Evolutionary conservation across 2,329 filamentous ascomycete species (phyloP), one percentile per base, ranked within the genome.

Genomic region (Fusarium anguioides): DNA sequence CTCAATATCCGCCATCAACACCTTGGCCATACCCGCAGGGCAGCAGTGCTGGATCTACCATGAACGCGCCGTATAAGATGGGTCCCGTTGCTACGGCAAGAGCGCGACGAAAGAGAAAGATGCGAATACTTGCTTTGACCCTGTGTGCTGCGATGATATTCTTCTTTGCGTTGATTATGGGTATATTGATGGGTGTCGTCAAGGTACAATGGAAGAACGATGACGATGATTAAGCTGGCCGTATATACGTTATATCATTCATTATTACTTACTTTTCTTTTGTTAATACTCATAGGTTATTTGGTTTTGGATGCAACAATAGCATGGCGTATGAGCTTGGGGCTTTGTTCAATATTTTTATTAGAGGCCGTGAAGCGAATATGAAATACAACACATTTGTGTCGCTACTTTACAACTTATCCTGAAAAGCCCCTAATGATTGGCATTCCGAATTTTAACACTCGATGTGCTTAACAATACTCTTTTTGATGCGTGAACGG

Each of bases 181-280:
- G 74, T 5, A 50, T 75, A 14, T 60, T 73, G 17, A 45, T 75
- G 44, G 73, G 73, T 5, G 69, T 75, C 8, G 51, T 74, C 8
- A 75, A 72, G 36, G 54, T 66, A 18, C 66, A 69, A 31, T 69
- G 66, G 45, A 66, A 60, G 21, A 42, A 52, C 8, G 47, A 60
- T 17, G 50, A 68, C 5, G 48, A 68, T 24, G 56, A 61, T 15
- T 53, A 62, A 23, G 15, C 21, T 17, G 6, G 9, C 7, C 33
- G 17, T 33, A 47, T 26, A 39, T 39, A 40, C 27, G 21, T 8
- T 15, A n/a, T 8, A 35, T 23, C 20, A 11, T 64, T 54, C 36
- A 21, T 11, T 39, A 18, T 35, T 46, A 6, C 27, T 42, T 41
- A 17, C 40, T 18, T 46, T 27, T 51, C 37, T 42, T 51, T 35